Base-by-base conservation (phyloP, 164 flowering plant species). In the Berberis thunbergii region DNA sequence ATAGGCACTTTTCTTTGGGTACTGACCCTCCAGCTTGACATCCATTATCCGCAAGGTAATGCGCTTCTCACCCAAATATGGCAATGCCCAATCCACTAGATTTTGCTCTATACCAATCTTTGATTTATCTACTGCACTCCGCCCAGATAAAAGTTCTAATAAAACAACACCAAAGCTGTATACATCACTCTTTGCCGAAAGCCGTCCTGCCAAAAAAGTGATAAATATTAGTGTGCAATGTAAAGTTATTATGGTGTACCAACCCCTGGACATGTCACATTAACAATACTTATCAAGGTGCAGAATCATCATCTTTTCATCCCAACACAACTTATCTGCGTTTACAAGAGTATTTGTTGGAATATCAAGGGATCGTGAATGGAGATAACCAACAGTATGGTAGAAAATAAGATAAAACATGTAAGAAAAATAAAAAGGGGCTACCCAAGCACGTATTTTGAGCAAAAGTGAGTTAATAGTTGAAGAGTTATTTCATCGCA, bases 131-230 rank as follows among this genome's bases (percentile, higher is more conserved):
- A 85, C 77, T 79, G 60, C 83, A 38, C 82, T 79, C 3, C 83
- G 73, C 38, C 90, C 94, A 2, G 90, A 74, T 43, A 87, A 59
- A 12, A 87, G 74, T 63, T 87, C 94, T 3, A 87, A 72, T 57
- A 87, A 46, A 65, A 86, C 91, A 50, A 88, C 95, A 52, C 95
- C 95, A 64, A 86, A 88, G 76, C 91, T 84, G 70, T 88, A 88
- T 8, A 88, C 95, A 67, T 88, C 91, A 64, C 96, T 84, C 70
- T 79, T 86, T 6, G 81, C 60, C 45, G 70, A 60, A 44, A 67
- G 41, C 38, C 70, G 63, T 54, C 70, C 70, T 67, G 70, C 48
- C 45, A 55, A 67, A 39, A 48, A 40, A 2, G 3, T 57, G 4
- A 1, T 3, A 52, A 52, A 6, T 26, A 26, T 66, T 42, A 59